phyloP scores from a whole-genome alignment of 2,329 filamentous ascomycete species.

The Colletotrichum endophyticum region DNA sequence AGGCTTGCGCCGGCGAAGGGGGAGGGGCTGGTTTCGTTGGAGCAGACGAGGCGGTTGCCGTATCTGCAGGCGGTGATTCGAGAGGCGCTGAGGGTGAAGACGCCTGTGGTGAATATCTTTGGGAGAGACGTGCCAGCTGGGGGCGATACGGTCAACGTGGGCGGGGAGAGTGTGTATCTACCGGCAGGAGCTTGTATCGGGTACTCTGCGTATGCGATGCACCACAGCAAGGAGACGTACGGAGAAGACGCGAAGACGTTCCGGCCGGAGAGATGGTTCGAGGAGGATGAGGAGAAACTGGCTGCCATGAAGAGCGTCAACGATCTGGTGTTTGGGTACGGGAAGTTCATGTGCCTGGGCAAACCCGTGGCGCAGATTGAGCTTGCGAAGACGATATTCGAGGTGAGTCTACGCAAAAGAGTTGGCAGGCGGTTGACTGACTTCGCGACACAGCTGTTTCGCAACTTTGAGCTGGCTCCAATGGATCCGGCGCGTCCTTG shows the following conservation, averaged over 20 bases:
- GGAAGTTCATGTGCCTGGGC: constrained; percentile 16
- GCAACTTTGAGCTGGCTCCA: constrained; percentile 31
- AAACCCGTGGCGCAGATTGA: constrained; percentile 19
- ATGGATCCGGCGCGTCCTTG: constrained; percentile 30
- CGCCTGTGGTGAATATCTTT: constrained; percentile 27
- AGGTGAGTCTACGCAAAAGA: constrained; percentile 31
- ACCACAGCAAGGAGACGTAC: constrained; percentile 60
- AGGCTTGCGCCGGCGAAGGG: constrained; percentile 26
- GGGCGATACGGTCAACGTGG: constrained; percentile 18
- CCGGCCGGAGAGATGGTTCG: constrained; percentile 61
- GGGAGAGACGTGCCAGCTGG: constrained; percentile 25
- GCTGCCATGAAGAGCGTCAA: constrained; percentile 7
- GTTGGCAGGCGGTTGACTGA: rapidly evolving
- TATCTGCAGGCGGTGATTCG: constrained; percentile 42
- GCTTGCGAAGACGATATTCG: constrained; percentile 28
- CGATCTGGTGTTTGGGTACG: constrained; percentile 16
- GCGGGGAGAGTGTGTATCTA: constrained; percentile 34
- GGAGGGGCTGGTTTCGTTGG: constrained; percentile 20
- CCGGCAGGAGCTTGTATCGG: constrained; percentile 63
- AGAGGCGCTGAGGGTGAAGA: constrained; percentile 37
- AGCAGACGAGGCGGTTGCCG: constrained; percentile 34
- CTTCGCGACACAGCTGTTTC: constrained; percentile 26
- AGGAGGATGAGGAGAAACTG: constrained; percentile 38
- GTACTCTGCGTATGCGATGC: constrained; percentile 66
- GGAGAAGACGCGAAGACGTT: constrained; percentile 60